phyloP scores from a whole-genome alignment of 495 filamentous ascomycete species.

The Penicillium salamii region DNA sequence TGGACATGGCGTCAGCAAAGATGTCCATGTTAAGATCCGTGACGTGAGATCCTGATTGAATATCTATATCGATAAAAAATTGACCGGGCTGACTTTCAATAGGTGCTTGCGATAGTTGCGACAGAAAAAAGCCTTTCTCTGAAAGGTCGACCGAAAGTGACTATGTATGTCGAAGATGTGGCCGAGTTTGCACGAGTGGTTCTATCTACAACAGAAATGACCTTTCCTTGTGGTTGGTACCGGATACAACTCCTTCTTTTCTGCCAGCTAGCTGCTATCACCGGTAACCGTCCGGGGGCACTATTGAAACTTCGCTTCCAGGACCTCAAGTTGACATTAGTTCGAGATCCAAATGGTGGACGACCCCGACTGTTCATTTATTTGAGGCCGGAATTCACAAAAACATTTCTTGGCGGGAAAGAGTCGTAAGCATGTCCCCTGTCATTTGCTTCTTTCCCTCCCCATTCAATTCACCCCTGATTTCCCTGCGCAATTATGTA shows the following conservation, averaged over 20 bases:
- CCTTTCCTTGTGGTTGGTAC: slow-evolving; percentile 28
- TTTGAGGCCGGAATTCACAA: slow-evolving; percentile 32
- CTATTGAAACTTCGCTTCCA: slow-evolving; percentile 32
- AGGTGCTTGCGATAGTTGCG: slow-evolving; percentile 24
- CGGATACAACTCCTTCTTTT: slow-evolving; percentile 36
- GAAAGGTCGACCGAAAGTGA: slow-evolving; percentile 21
- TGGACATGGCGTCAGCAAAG: slow-evolving; percentile 22
- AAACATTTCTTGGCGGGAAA: slow-evolving; percentile 31
- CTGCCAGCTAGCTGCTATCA: slow-evolving; percentile 35
- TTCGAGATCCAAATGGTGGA: slow-evolving; percentile 29
- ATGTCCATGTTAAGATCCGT: slow-evolving; percentile 21
- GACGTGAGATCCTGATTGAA: slow-evolving; percentile 13
- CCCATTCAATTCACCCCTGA: too few species aligned
- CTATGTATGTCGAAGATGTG: slow-evolving; percentile 38
- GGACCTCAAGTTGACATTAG: slow-evolving; percentile 25
- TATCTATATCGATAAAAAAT: slow-evolving; percentile 1
- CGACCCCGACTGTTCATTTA: slow-evolving; percentile 30
- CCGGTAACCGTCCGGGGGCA: slow-evolving; percentile 26
- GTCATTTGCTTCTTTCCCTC: slow-evolving; percentile 3
- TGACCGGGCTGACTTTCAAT: slow-evolving; percentile 10
- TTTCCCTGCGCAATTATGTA: too few species aligned
- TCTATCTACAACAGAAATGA: slow-evolving; percentile 33
- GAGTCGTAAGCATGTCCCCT: slow-evolving; percentile 21
- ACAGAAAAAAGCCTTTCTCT: slow-evolving; percentile 19
- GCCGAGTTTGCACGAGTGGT: slow-evolving; percentile 26